Evolutionary conservation across 2,329 filamentous ascomycete genomes (phyloP).

Genomic region (Claviceps quebecensis): DNA sequence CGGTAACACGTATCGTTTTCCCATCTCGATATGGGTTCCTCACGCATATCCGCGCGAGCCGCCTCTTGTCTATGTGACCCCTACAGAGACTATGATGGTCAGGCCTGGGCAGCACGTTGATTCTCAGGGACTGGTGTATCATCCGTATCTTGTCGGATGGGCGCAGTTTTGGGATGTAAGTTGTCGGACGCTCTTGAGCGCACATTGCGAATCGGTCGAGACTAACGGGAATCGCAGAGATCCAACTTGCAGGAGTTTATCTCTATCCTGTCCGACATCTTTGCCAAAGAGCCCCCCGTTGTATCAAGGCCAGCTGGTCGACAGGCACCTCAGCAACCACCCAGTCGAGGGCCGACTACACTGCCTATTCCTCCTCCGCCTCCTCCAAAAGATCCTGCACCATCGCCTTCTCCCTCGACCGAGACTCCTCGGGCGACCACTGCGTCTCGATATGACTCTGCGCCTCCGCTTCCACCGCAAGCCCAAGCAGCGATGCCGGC

Average conservation of each 20-base stretch:
- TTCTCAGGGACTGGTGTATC: slow-evolving; percentile 83
- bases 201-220: not conserved
- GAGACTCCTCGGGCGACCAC: slow-evolving; percentile 7
- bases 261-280: slow-evolving; percentile 68
- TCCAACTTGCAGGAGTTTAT: slow-evolving; percentile 75
- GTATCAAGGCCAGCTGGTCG: slow-evolving; percentile 48
- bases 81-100: slow-evolving; percentile 77
- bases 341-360: slow-evolving; percentile 41
- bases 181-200: not conserved
- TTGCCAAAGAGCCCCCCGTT: slow-evolving; percentile 88
- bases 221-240: slow-evolving; percentile 36
- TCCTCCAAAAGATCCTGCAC: slow-evolving; percentile 22
- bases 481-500: slow-evolving; percentile 3
- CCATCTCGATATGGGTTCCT: slow-evolving; percentile 84
- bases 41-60: slow-evolving; percentile 77
- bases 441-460: slow-evolving; percentile 32
- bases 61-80: slow-evolving; percentile 78
- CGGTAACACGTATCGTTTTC: slow-evolving; percentile 79
- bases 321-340: slow-evolving; percentile 19
- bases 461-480: slow-evolving; percentile 30
- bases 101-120: slow-evolving; percentile 91
- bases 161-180: slow-evolving; percentile 73
- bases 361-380: slow-evolving; percentile 60
- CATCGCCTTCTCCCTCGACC: slow-evolving; percentile 9
- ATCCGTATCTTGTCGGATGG: slow-evolving; percentile 91